Evolutionary conservation across 129 eudicot species (phyloP), one percentile per base, ranked within the genome.

Genomic region (Tanacetum coccineum): DNA sequence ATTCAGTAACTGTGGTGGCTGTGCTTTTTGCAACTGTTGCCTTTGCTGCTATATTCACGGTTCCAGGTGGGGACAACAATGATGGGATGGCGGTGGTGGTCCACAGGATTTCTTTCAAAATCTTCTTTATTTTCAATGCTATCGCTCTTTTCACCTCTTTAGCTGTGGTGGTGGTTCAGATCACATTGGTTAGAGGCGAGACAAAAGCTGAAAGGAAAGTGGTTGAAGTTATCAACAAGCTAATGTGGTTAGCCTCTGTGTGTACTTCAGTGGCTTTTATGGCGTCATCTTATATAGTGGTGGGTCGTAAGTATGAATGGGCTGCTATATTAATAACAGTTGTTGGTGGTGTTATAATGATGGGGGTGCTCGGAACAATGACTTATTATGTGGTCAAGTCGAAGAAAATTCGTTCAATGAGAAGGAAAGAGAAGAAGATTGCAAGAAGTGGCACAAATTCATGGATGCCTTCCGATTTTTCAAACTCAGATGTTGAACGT

Each of bases 81-180:
- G 49, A 66, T 1, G 95, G 92, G 46, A 59, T 36, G 78, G 93
- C 90, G 21, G 86, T 83, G 68, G 86, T 69, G 61, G 85, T 76
- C 36, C 59, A 47, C 26, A 60, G 74, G 17, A 70, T 68, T 18
- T 71, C 90, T 9, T 89, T 83, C 64, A 86, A 81, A 39, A 83
- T 86, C 21, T 89, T 89, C 63, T 86, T 83, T 58, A 74, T 89
- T 21, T 89, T 85, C 44, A 81, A 85, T 44, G 84, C 84, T 19
- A 74, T 89, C 59, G 94, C 96, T n/a, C 83, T 89, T 28, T 86
- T 81, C 67, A 85, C 87, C 11, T 89, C 94, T 13, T 78, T 89
- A 68, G 96, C 96, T 9, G 94, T 86, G 64, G 96, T 86, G 76
- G 96, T 89, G 36, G 87, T 89, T 75, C 96, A 83, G 66, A 86